Percentiles rank a stretch among this genome's conserved stretches.
phyloP scores from a whole-genome alignment of 345 rosid genomes.

The Firmiana major region DNA sequence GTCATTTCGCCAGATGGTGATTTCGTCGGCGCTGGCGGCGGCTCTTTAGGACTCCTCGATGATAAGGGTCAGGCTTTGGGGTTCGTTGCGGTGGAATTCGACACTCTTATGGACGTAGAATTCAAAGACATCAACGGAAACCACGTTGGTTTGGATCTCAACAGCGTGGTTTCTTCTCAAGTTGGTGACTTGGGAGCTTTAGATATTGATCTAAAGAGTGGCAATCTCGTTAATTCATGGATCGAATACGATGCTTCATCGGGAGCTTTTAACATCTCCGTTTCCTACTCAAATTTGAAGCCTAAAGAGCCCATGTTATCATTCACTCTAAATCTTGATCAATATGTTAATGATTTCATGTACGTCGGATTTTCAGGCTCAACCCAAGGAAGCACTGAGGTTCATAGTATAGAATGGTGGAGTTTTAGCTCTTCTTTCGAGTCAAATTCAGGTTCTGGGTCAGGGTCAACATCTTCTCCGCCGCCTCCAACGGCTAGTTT shows the following conservation, averaged over 20 bases:
- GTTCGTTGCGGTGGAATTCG: constrained; percentile 92
- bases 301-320: constrained; percentile 68
- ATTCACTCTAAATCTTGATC: constrained; percentile 60
- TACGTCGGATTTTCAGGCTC: constrained; percentile 98
- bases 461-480: constrained; percentile 38
- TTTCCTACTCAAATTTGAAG: constrained; percentile 84
- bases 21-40: constrained; percentile 68
- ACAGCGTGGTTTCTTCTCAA: constrained; percentile 66
- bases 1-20: constrained; percentile 69
- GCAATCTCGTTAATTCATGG: constrained; percentile 85
- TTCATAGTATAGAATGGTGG: constrained; percentile 95
- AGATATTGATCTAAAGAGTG: constrained; percentile 84
- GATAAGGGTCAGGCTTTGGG: constrained; percentile 37
- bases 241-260: constrained; percentile 61
- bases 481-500: constrained; percentile 67
- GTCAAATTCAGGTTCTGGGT: constrained; percentile 28
- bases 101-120: constrained; percentile 86
- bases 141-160: constrained; percentile 93
- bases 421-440: constrained; percentile 73
- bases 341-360: constrained; percentile 80
- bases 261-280: constrained; percentile 42
- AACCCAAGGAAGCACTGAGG: constrained; percentile 96
- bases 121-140: constrained; percentile 87
- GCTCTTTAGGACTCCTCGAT: constrained; percentile 61
- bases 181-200: constrained; percentile 61